These are phyloP conservation scores for Colletotrichum lini DNA, from an alignment of 2,329 filamentous ascomycete genomes.

Conservation along the genomic window DNA sequence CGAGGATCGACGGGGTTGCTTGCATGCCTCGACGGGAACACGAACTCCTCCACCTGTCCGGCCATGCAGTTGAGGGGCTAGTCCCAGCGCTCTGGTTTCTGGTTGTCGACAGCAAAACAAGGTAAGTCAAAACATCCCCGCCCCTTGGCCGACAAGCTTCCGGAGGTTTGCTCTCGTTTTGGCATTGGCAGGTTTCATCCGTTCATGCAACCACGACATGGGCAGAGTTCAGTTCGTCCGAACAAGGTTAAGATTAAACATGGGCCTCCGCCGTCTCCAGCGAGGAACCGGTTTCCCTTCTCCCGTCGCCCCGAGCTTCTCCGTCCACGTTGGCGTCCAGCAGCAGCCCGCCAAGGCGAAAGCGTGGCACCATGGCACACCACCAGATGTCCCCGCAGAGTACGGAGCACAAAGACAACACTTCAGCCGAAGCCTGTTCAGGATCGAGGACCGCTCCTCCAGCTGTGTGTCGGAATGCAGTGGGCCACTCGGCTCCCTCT, in stretches of 20 bases:
- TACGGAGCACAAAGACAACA: too few relatives aligned
- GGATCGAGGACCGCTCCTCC: too few relatives aligned
- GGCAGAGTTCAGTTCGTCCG: slow-evolving; percentile 11
- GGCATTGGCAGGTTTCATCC: neutral
- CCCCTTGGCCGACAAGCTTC: neutral
- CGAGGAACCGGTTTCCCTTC: neutral
- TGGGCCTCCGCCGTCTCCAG: neutral
- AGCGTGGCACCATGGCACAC: neutral
- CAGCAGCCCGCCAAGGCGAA: neutral
- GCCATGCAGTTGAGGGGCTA: neutral
- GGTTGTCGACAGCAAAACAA: neutral
- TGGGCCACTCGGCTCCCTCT: too few relatives aligned
- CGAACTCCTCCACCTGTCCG: neutral
- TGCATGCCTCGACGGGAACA: neutral
- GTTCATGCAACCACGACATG: neutral
- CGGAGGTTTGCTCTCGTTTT: neutral
- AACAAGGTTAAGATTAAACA: slow-evolving; percentile 21
- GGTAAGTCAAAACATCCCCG: neutral
- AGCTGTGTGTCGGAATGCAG: too few relatives aligned
- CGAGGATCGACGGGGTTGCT: neutral
- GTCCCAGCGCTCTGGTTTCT: neutral
- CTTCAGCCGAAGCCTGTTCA: too few relatives aligned
- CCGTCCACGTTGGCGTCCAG: neutral
- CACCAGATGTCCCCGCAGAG: neutral
- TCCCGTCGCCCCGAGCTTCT: slow-evolving; percentile 11